Evolutionary conservation across 176 grass and related monocot species (phyloP).

Genomic region (Avena insularis): DNA sequence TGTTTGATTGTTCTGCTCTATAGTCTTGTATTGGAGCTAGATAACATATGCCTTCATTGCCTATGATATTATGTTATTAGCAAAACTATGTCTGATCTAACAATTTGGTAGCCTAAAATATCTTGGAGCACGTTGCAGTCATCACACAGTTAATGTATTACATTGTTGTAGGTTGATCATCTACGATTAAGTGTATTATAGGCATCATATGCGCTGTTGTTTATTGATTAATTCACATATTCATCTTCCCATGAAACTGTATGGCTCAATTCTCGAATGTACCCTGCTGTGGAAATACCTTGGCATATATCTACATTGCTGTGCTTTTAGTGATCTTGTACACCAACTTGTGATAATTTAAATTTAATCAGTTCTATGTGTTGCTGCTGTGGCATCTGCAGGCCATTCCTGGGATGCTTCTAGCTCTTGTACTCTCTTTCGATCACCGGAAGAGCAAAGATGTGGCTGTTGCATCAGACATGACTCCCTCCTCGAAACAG

Average conservation of each 20-base stretch:
- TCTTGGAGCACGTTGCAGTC: not conserved
- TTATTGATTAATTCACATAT: slow-evolving; percentile 8
- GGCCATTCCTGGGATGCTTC: slow-evolving; percentile 97
- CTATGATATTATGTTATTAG: slow-evolving; percentile 8
- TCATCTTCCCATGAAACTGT: slow-evolving; percentile 17
- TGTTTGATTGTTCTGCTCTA: not conserved
- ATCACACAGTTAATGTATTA: not conserved
- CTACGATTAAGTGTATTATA: slow-evolving; percentile 7
- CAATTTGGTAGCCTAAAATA: not conserved
- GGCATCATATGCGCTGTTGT: not conserved
- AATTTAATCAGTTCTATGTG: not conserved
- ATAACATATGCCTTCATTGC: not conserved
- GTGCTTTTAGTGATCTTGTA: not conserved
- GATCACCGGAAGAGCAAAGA: slow-evolving; percentile 87
- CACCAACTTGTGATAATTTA: not conserved
- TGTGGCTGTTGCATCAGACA: slow-evolving; percentile 44
- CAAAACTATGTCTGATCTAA: not conserved
- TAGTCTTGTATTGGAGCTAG: not conserved
- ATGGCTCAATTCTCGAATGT: not conserved
- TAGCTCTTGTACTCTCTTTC: slow-evolving; percentile 87
- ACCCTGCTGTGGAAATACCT: not conserved
- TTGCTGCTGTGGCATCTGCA: slow-evolving; percentile 41
- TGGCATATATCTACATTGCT: not conserved
- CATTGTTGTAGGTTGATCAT: slow-evolving; percentile 1
- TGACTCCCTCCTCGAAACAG: slow-evolving; percentile 39